phyloP scores from a whole-genome alignment of 2,329 filamentous ascomycete genomes.

The Verticillium dahliae region DNA sequence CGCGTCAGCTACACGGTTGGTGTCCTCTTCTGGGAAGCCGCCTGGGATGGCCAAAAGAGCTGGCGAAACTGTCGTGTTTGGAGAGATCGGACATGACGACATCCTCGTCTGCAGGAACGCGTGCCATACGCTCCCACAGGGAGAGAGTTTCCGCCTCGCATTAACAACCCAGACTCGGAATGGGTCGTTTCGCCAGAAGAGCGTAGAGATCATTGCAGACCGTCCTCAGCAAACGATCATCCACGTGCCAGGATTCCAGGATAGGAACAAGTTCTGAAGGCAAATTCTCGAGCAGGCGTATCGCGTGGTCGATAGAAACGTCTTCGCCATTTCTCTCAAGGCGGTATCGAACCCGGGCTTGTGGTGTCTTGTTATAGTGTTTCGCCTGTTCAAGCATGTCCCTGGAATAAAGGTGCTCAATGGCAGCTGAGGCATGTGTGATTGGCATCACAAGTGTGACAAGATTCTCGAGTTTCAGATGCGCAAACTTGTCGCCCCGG shows the following conservation, averaged over 20 bases:
- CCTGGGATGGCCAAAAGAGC: conserved; percentile 3
- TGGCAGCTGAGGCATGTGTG: conserved; percentile 1
- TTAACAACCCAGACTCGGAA: background rate
- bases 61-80: background rate
- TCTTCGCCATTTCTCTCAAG: background rate
- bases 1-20: background rate
- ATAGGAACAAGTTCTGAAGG: background rate
- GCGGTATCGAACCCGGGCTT: background rate
- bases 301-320: background rate
- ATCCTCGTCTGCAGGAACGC: background rate
- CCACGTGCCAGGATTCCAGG: background rate
- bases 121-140: background rate
- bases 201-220: background rate
- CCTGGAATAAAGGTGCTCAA: conserved; percentile 9
- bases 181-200: background rate
- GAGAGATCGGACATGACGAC: background rate
- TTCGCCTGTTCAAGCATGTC: background rate
- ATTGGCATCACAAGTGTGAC: background rate
- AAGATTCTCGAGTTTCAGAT: background rate
- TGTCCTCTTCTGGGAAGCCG: conserved; percentile 4
- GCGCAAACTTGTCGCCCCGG: background rate
- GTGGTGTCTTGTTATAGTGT: background rate
- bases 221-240: background rate
- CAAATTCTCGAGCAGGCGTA: background rate
- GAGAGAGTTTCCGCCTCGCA: background rate